Base-by-base conservation (phyloP, 2,329 filamentous ascomycete species). In the Beauveria scarabaeidicola region DNA sequence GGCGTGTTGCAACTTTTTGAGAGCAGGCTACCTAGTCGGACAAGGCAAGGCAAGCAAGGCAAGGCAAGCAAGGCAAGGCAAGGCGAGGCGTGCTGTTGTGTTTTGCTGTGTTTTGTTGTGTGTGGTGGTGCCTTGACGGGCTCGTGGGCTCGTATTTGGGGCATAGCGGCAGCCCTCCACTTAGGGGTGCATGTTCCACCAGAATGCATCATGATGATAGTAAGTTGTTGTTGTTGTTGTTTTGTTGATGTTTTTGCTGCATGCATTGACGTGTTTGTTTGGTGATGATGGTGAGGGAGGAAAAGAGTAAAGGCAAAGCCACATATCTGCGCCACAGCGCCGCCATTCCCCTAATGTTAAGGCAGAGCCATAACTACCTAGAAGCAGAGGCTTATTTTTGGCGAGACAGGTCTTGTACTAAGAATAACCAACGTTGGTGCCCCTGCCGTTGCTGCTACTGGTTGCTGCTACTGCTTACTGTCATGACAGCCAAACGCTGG, bases 61-160 rank as follows among this genome's bases (percentile, higher is more conserved):
- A 40, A 8, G 10, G 25, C 46, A 6, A 51, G 47, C 29, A 36
- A 36, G 10, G 19, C 32, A 15, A 51, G 47, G 48, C 48, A 32
- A 40, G 27, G 29, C n/a, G 29, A 47, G 32, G 52, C 46, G 43
- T 23, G 21, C 21, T 27, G 44, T 25, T 27, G 40, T 44, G n/a
- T n/a, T 21, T 13, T 21, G 19, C 17, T 21, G 44, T 17, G 23
- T 25, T 21, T 13, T 21, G 19, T 27, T 21, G 44, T 17, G 23
- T 25, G 52, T 54, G 38, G 36, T 29, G 44, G 23, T 47, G 46
- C 46, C 46, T 50, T 32, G 47, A 32, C 10, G 47, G 25, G 27
- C 51, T 43, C 23, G n/a, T 51, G 38, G 51, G 51, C 51, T 53
- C 51, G 51, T 53, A 53, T 53, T 25, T 27, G 38, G 51, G 27